Evolutionary conservation across 495 filamentous ascomycete species (phyloP), one percentile per base, ranked within the genome.

Genomic region (Rusavskia elegans): DNA sequence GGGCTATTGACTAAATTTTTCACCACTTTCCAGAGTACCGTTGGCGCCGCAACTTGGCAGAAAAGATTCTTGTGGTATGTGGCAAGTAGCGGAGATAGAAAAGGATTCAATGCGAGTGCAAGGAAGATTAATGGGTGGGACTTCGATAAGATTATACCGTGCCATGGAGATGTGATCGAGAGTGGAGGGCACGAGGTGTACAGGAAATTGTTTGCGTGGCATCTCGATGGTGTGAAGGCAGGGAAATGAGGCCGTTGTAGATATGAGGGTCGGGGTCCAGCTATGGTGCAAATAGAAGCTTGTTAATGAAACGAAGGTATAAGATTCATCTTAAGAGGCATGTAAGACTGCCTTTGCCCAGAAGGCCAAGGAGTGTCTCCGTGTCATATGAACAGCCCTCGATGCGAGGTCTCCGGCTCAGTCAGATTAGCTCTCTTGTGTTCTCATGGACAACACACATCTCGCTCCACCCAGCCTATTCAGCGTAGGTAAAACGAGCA

Each of bases 121-220:
- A 61, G 63, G 55, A 71, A 77, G 55, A 93, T 98, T 55, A 70
- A 74, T 29, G 61, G 60, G 39, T 98, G 90, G 90, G 85, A 90
- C 55, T 89, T 95, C 59, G 81, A 89, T 55, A 83, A 79, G 19
- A 74, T 98, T 55, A 80, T 97, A 60, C 87, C 89, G 1, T 96
- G 89, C 63, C 92, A 98, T 71, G 92, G 92, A 9, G 92, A 98
- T 73, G 80, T 85, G 29, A 81, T 96, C 54, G 83, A 89, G 64
- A 79, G 67, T 19, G 76, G 76, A 37, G 88, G 76, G 29, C 92
- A 87, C 69, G 79, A 70, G 9, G 69, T 92, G 32, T 98, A 88
- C 54, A 68, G 76, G 64, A 85, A 84, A 66, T 75, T 94, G 11
- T 86, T 95, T 69, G 80, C 77, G 57, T 96, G 89, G 89, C 57